phyloP scores from a whole-genome alignment of 495 filamentous ascomycete species.

The Hypoxylon fuscum region DNA sequence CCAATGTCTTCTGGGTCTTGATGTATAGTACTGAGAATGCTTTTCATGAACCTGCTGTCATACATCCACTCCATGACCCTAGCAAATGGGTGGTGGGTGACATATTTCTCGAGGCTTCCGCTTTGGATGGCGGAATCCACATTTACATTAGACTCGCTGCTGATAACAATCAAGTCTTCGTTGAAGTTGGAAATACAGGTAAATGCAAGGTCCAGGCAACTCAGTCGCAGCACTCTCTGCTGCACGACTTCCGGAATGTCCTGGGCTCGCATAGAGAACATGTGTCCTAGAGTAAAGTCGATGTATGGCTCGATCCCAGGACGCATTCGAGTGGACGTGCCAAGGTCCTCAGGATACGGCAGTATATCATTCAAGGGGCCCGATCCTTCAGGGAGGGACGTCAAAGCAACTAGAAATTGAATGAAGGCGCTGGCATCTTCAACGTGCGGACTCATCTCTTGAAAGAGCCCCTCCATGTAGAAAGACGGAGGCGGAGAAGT shows the following conservation, averaged over 20 bases:
- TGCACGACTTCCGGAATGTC: constrained; percentile 70
- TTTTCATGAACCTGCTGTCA: constrained; percentile 84
- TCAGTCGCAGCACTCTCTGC: constrained; percentile 73
- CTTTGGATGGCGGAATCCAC: constrained; percentile 77
- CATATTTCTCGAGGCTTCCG: constrained; percentile 76
- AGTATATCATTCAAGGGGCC: constrained; percentile 73
- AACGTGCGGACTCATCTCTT: constrained; percentile 71
- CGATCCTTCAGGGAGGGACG: constrained; percentile 66
- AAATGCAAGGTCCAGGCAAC: constrained; percentile 80
- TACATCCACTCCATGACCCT: constrained; percentile 98
- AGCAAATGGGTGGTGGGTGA: constrained; percentile 87
- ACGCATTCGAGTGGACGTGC: constrained; percentile 73
- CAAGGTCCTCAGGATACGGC: constrained; percentile 88
- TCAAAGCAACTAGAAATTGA: constrained; percentile 71
- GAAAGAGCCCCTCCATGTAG: constrained; percentile 64
- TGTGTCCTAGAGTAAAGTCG: constrained; percentile 83
- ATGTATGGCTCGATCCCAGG: constrained; percentile 91
- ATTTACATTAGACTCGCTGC: constrained; percentile 73
- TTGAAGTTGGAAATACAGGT: constrained; percentile 85
- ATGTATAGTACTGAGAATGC: constrained; percentile 78
- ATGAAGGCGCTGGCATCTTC: constrained; percentile 87
- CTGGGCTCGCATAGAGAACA: constrained; percentile 69
- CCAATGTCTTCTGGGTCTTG: constrained; percentile 74
- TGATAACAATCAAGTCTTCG: constrained; percentile 85
- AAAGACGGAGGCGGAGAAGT: constrained; percentile 43